These are phyloP conservation scores for Ceriops tagal DNA, from an alignment of 345 rosid genomes.

Conservation along the genomic window DNA sequence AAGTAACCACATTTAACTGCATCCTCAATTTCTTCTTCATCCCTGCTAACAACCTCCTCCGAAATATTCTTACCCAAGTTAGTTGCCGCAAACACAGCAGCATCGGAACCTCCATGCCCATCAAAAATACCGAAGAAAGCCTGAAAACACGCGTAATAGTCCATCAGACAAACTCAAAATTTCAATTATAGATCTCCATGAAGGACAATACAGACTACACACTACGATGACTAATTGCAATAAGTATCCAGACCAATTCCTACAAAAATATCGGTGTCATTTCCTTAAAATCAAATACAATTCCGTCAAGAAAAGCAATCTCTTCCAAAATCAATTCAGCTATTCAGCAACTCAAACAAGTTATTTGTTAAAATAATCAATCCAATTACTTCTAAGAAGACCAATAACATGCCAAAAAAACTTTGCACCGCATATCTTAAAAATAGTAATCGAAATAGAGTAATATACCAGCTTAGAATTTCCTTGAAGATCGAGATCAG, in stretches of 20 bases:
- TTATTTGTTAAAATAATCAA: background rate
- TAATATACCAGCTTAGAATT: slow-evolving; percentile 59
- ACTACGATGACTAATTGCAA: no score
- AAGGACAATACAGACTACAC: no score
- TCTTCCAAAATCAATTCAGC: background rate
- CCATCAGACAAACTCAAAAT: slow-evolving; percentile 1
- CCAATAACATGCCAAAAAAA: no score
- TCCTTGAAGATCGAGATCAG: slow-evolving; percentile 47
- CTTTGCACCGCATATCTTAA: no score
- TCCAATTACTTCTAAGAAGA: no score
- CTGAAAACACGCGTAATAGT: slow-evolving; percentile 23
- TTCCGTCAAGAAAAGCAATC: no score
- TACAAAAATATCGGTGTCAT: no score
- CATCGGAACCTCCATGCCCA: slow-evolving; percentile 85
- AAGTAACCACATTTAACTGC: slow-evolving; percentile 74
- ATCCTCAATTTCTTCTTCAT: slow-evolving; percentile 37
- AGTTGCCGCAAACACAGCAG: slow-evolving; percentile 75
- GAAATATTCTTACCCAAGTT: slow-evolving; percentile 59
- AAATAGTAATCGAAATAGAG: background rate
- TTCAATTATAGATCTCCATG: no score
- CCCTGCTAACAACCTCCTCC: slow-evolving; percentile 36
- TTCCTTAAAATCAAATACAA: no score
- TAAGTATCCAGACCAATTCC: no score
- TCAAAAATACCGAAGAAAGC: slow-evolving; percentile 82
- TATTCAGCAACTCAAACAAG: background rate